phyloP scores from a whole-genome alignment of 352 stramenopile genomes.

The Phytophthora podocarpi region DNA sequence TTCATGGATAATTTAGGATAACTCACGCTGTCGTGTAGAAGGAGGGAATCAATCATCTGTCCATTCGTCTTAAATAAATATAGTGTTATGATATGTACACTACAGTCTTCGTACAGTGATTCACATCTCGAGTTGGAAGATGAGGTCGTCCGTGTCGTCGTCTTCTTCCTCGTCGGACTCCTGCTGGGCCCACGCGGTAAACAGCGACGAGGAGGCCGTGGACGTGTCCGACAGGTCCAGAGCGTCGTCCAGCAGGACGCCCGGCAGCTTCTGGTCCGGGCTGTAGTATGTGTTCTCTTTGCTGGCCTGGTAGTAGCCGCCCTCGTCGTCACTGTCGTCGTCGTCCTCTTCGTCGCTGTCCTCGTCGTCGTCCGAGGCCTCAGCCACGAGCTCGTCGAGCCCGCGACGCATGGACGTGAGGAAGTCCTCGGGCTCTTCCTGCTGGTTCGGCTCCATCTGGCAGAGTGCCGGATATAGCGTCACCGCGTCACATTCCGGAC shows the following conservation, averaged over 20 bases:
- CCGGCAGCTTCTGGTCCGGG: conserved; percentile 29
- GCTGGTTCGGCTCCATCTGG: conserved; percentile 7
- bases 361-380: conserved; percentile 21
- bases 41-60: too few species aligned
- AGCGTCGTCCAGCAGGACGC: conserved; percentile 14
- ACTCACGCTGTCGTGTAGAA: conserved; percentile 6
- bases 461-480: background rate
- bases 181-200: conserved; percentile 16
- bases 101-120: background rate
- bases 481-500: conserved; percentile 7
- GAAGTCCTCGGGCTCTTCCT: conserved; percentile 36
- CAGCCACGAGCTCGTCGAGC: conserved; percentile 29
- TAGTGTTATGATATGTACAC: conserved; percentile 33
- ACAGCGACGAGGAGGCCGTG: conserved; percentile 39
- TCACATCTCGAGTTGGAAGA: conserved; percentile 50
- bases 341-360: too few species aligned
- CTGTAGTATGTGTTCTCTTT: conserved; percentile 48
- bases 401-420: conserved; percentile 39
- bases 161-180: conserved; percentile 20
- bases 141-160: conserved; percentile 32
- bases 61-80: conserved; percentile 31
- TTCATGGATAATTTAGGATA: conserved; percentile 6
- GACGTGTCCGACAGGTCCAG: conserved; percentile 46
- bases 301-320: conserved; percentile 38
- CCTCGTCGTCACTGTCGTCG: conserved; percentile 33